Percentiles rank a stretch among this genome's conserved stretches.
phyloP scores from a whole-genome alignment of 192 early-diverging fungal genomes.

The Backusella circina region DNA sequence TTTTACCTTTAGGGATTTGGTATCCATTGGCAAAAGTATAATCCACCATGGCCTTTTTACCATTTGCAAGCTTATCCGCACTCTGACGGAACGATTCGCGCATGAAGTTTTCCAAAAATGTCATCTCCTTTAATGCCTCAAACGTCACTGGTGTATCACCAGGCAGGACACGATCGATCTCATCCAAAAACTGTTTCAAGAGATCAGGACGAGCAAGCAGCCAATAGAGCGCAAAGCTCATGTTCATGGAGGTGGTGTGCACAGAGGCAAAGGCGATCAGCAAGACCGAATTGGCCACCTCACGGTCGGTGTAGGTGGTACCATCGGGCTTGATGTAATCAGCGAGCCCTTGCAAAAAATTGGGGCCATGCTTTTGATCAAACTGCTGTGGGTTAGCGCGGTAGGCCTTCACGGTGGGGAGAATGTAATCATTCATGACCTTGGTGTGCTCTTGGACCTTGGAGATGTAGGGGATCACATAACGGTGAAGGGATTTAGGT shows the following conservation, averaged over 20 bases:
- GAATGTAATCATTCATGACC: constrained; percentile 8
- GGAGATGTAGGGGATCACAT: constrained; percentile 16
- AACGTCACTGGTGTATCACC: constrained; percentile 1
- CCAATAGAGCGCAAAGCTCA: constrained; percentile 15
- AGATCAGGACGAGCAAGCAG: constrained; percentile 24
- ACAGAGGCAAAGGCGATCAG: constrained; percentile 27
- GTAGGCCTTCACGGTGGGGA: background rate
- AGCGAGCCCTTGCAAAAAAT: constrained; percentile 20
- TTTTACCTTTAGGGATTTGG: constrained; percentile 16
- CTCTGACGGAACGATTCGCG: constrained; percentile 23
- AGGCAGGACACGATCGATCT: constrained; percentile 16
- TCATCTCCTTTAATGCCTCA: constrained; percentile 21
- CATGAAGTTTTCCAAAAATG: constrained; percentile 18
- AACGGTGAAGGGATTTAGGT: constrained; percentile 9
- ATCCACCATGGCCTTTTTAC: constrained; percentile 15
- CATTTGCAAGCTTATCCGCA: constrained; percentile 15
- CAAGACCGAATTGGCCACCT: constrained; percentile 14
- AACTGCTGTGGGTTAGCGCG: background rate
- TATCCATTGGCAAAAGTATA: constrained; percentile 27
- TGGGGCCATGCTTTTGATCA: background rate
- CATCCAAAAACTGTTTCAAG: background rate
- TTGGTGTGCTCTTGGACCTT: background rate
- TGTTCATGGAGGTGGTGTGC: constrained; percentile 17
- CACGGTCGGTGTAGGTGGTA: background rate
- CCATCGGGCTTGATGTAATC: constrained; percentile 16